Evolutionary conservation across 2,329 filamentous ascomycete species (phyloP).

Genomic region (Xylariaceae sp.): DNA sequence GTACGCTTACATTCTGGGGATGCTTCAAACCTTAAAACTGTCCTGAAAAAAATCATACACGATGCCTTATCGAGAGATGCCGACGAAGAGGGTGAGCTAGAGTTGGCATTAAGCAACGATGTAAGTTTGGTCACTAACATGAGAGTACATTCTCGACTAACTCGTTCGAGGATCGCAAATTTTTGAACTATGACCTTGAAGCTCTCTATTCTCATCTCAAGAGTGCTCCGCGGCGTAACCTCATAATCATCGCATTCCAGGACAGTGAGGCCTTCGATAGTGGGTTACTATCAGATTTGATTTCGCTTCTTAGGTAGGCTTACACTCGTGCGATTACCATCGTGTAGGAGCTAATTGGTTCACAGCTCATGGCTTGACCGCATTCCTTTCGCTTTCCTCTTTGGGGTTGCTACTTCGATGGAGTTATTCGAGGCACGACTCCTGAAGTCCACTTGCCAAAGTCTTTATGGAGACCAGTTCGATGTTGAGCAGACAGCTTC

Average conservation of each 20-base stretch:
- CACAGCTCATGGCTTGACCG: conserved; percentile 70
- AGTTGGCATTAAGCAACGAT: conserved; percentile 52
- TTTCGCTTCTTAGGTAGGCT: conserved; percentile 70
- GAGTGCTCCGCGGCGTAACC: conserved; percentile 56
- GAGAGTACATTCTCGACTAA: conserved; percentile 1
- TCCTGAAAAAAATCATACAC: conserved; percentile 75
- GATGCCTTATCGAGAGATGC: conserved; percentile 59
- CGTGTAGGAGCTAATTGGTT: conserved; percentile 5
- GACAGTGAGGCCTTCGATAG: conserved; percentile 85
- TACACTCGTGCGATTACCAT: conserved; percentile 29
- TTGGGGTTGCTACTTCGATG: conserved; percentile 81
- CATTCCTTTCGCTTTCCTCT: conserved; percentile 77
- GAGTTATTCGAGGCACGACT: conserved; percentile 79
- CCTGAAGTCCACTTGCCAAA: conserved; percentile 69
- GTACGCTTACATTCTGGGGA: conserved; percentile 73
- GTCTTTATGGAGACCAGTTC: conserved; percentile 74
- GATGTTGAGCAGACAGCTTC: conserved; percentile 76
- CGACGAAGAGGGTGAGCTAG: conserved; percentile 61
- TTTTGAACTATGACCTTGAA: conserved; percentile 80
- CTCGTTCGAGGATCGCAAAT: conserved; percentile 60
- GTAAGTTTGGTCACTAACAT: conserved; percentile 44
- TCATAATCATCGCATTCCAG: conserved; percentile 74
- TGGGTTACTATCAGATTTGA: conserved; percentile 71
- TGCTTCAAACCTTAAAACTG: conserved; percentile 74
- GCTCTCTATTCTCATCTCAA: conserved; percentile 67